Evolutionary conservation across 768 basidiomycete species (phyloP), one percentile per base, ranked within the genome.

Genomic region (Xerocomus brunneocitrinus): DNA sequence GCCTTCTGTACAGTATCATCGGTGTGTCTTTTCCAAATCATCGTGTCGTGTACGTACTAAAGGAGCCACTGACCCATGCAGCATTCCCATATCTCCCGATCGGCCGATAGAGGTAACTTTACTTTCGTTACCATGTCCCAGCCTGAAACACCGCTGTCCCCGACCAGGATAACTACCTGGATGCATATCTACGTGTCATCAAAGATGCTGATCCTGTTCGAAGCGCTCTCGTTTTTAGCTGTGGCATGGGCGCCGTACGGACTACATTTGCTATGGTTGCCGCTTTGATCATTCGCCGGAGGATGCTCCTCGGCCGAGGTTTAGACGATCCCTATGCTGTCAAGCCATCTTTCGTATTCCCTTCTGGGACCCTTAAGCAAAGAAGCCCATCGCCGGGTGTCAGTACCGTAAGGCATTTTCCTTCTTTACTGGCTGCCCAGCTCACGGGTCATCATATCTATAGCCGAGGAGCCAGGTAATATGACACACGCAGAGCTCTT

Each of bases 261-360:
- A 95, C 94, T 3, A 98, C 95, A 0, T 98, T 97, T 65, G 93
- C 91, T 3, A 98, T 98, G 97, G 81, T 87, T n/a, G 91, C 93
- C 7, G 94, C 95, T 0, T 83, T 85, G 52, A 76, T 99, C 34
- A 78, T 98, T 2, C 77, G 95, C 40, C 76, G 95, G 45, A 89
- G 86, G 62, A 87, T 91, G 61, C 65, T 84, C 32, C 65, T 86
- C 5, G 60, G 77, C 14, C 72, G 76, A 28, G 91, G 90, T 1
- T 69, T 85, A 44, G 77, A 79, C 4, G 95, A 98, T 65, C 92
- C 95, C 0, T 97, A 92, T 66, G 76, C 78, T 4, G 48, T 68
- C 34, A 82, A 74, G 63, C 41, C 62, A 8, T 62, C 65, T 38
- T 56, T 52, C 8, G 31, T 48, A 10, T 43, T 53, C 27, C 46